Conservation (phyloP, 306 rosid genomes). For the Quercus robur region DNA sequence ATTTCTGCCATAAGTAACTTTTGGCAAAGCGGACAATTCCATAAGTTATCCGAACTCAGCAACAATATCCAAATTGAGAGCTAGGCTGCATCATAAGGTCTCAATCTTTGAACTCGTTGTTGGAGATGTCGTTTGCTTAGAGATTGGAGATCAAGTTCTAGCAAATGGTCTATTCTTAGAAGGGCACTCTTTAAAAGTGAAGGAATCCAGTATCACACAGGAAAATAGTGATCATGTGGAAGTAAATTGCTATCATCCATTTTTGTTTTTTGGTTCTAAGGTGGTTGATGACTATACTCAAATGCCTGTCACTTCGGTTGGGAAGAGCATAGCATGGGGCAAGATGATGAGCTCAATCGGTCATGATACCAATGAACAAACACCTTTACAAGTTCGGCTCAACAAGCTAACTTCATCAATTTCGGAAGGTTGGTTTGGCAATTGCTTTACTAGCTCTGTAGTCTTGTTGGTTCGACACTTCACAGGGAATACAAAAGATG, state of each 20-base stretch:
- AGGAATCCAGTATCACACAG: slow-evolving; percentile 25
- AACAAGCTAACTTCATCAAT: slow-evolving; percentile 1
- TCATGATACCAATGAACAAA: slow-evolving; percentile 2
- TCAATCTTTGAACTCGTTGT: slow-evolving; percentile 20
- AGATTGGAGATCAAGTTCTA: slow-evolving; percentile 29
- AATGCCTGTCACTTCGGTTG: slow-evolving; percentile 29
- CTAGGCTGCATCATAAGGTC: slow-evolving; percentile 3
- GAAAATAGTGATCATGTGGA: slow-evolving; percentile 17
- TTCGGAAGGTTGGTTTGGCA: slow-evolving; percentile 12
- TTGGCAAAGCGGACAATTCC: slow-evolving; percentile 11
- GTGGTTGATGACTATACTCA: slow-evolving; percentile 20
- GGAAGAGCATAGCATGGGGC: slow-evolving; percentile 30
- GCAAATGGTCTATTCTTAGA: slow-evolving; percentile 26
- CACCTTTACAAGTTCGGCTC: slow-evolving; percentile 17
- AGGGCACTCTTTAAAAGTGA: slow-evolving; percentile 11
- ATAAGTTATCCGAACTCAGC: slow-evolving; percentile 8
- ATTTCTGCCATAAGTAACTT: slow-evolving; percentile 6
- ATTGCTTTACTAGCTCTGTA: not conserved
- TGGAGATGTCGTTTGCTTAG: slow-evolving; percentile 27
- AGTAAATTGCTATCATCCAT: slow-evolving; percentile 9
- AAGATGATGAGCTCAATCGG: slow-evolving; percentile 18
- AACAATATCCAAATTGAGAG: slow-evolving; percentile 23
- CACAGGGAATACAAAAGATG: slow-evolving; percentile 6
- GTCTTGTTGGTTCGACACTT: slow-evolving; percentile 5
- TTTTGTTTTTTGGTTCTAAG: slow-evolving; percentile 30